Base-by-base conservation (phyloP, 2,329 filamentous ascomycete genomes). In the Epichloe elymi region DNA sequence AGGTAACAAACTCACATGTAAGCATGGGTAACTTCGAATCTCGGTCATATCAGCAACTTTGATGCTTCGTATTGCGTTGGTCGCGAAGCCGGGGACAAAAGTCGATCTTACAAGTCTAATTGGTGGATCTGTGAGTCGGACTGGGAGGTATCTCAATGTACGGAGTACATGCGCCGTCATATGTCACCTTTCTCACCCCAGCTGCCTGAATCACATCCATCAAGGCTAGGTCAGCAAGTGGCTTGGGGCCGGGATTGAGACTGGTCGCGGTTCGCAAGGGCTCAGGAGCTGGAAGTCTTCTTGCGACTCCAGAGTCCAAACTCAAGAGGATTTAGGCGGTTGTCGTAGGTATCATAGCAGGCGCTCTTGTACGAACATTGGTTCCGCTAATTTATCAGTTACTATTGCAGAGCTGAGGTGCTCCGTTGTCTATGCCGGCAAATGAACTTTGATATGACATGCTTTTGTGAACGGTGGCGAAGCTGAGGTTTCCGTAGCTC, bases 151-250 rank as follows among this genome's bases (percentile, higher is more conserved):
- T 50, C 55, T 39, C 19, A 12, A 58, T 48, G 59, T 58, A 11
- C 10, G 3, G 30, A 10, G 30, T 30, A 58, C 54, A 49, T 26
- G 39, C 47, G 30, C 17, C 54, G 20, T 48, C 58, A 49, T 47
- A 48, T 60, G 53, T 58, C 54, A 61, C 51, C 53, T 59, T 53
- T 51, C 53, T 30, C 20, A 35, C 42, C n/a, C 38, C 39, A 41
- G 37, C 30, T 20, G 11, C 51, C 55, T 53, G 41, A 17, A 47
- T 54, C 46, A 52, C 51, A 54, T 51, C 51, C 43, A 48, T 46
- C 42, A 23, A 20, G 40, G 40, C 58, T 60, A 61, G 52, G 36
- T 57, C 54, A 23, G 48, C 53, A 59, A 59, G 51, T 48, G 56
- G 60, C 50, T 57, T 58, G 51, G 53, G 51, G 49, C 55, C 35